Evolutionary conservation across 2,329 filamentous ascomycete genomes (phyloP), one percentile per base, ranked within the genome.

Genomic region (Cladophialophora carrionii): DNA sequence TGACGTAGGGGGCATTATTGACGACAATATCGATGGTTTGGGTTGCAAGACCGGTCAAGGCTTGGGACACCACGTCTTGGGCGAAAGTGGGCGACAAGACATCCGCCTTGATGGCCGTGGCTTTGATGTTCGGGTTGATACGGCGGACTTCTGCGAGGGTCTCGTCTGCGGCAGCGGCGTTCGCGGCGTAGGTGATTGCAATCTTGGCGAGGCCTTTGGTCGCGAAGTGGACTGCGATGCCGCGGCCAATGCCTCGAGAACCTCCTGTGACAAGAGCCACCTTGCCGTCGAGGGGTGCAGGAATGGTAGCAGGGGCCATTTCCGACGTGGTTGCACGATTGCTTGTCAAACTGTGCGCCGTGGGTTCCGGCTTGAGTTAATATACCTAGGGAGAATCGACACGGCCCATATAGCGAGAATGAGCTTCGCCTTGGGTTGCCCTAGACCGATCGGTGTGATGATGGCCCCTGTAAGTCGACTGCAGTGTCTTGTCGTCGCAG

Each of bases 211-310:
- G 89, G 70, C 92, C 92, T 71, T 96, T 90, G 3, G 83, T 82
- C 61, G 95, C 80, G 75, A 90, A 95, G 72, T 88, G 89, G 58
- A 96, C 84, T 49, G 89, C 88, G 69, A 96, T 95, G 72, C 91
- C 92, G 69, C 90, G 85, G 58, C 92, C 92, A 72, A 96, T 96
- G 61, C 91, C 91, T 1, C 91, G 95, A 3, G 88, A 88, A 63
- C 90, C 91, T 69, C 92, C 92, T 0, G 92, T 96, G 73, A 96
- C 92, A 74, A 92, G 89, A 77, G 91, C 90, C 9, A 87, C 88
- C 78, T 95, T 96, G 76, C 85, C 86, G 31, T 29, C 34, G 26
- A 64, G 51, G 6, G 62, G 62, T 10, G 62, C 62, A 24, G 62
- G 48, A 14, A 64, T 57, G 12, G 57, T 64, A 32, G 24, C 22